These are phyloP conservation scores for Didymella sp. DNA, from an alignment of 2,329 filamentous ascomycete species.

Conservation along the genomic window DNA sequence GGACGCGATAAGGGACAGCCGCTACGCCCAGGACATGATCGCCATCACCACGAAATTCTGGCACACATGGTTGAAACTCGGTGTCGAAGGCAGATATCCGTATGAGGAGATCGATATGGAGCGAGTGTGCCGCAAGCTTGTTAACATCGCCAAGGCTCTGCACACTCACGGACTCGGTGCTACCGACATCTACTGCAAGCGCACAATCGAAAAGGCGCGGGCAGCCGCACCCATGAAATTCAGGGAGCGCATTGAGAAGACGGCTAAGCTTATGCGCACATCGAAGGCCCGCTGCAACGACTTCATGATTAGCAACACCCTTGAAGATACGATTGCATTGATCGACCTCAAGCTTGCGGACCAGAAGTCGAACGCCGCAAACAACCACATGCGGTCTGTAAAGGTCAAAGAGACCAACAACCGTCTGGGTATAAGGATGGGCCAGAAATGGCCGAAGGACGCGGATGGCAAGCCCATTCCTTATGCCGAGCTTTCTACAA, in stretches of 20 bases:
- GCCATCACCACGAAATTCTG: not conserved
- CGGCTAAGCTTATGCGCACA: not conserved
- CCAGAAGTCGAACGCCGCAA: not conserved
- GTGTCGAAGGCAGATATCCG: not conserved
- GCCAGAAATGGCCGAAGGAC: not conserved
- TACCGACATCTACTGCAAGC: not conserved
- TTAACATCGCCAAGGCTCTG: not conserved
- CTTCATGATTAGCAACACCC: constrained; percentile 2
- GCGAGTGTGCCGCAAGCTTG: constrained; percentile 2
- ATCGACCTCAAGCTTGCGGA: not conserved
- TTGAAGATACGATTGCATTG: constrained; percentile 1
- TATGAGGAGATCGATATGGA: constrained; percentile 7
- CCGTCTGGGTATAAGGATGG: not conserved
- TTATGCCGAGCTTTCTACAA: not conserved
- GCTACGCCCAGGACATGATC: not conserved
- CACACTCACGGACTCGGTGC: constrained; percentile 1
- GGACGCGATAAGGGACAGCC: not conserved
- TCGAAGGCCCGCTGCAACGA: constrained; percentile 5
- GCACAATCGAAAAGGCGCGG: not conserved
- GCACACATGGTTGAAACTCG: constrained; percentile 14
- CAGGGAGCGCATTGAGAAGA: not conserved
- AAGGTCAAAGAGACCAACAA: not conserved
- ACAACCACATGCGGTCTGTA: not conserved
- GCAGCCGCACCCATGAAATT: not conserved
- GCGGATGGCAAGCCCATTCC: not conserved